Evolutionary conservation across 73 alveolate genomes (phyloP).

Genomic region (Tetrahymena malaccensis): DNA sequence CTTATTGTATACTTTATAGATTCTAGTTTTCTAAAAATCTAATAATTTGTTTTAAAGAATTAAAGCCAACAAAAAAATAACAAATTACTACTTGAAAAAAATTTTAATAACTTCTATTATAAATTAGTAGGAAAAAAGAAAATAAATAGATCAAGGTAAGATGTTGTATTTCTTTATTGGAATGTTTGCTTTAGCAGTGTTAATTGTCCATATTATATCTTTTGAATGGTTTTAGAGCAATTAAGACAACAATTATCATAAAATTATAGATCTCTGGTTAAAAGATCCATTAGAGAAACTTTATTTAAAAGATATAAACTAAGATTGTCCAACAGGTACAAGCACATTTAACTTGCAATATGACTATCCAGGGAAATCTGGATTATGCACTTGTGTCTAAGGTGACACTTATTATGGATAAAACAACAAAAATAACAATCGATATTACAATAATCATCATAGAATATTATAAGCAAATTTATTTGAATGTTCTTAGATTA

Average conservation of each 20-base stretch:
- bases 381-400: not conserved
- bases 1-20: too few relatives aligned
- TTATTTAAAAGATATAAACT: not conserved
- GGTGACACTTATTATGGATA: not conserved
- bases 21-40: too few relatives aligned
- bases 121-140: not conserved
- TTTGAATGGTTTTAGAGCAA: not conserved
- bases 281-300: not conserved
- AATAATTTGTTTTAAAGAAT: too few relatives aligned
- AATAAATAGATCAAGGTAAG: not conserved
- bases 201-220: not conserved
- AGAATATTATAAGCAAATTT: not conserved
- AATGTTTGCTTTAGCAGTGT: not conserved
- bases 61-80: too few relatives aligned
- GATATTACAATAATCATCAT: not conserved
- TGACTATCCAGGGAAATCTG: not conserved
- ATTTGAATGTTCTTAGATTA: not conserved
- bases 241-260: not conserved
- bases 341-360: not conserved
- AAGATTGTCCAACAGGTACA: not conserved
- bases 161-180: not conserved
- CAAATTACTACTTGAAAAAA: too few relatives aligned
- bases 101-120: too few relatives aligned
- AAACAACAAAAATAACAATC: too few relatives aligned
- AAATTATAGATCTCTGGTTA: not conserved